A percentile compares a stretch with the other conserved stretches of the same genome.
phyloP scores from a whole-genome alignment of 352 stramenopile species.

The Globisporangium camurandrum region DNA sequence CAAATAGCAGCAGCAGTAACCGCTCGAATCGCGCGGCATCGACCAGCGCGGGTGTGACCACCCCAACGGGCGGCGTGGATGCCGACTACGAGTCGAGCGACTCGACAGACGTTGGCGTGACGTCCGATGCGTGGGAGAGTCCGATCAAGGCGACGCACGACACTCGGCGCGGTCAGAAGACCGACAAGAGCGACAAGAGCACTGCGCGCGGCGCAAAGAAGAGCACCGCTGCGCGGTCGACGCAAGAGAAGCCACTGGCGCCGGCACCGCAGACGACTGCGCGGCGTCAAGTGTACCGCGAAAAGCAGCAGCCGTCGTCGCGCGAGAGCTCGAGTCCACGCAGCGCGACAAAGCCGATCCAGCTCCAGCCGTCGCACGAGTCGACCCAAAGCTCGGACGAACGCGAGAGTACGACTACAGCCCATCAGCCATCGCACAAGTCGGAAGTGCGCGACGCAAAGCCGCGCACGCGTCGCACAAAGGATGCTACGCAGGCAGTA shows the following conservation, averaged over 20 bases:
- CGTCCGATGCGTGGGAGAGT: conserved; percentile 12
- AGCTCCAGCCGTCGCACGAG: conserved; percentile 1
- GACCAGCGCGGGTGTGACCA: not conserved
- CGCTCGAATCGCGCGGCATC: too few relatives aligned
- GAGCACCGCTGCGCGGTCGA: conserved; percentile 3
- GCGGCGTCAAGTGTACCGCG: conserved; percentile 51
- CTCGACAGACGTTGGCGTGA: conserved; percentile 4
- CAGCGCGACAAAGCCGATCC: too few relatives aligned
- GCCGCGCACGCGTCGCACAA: conserved; percentile 2
- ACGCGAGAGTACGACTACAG: not conserved
- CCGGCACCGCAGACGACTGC: conserved; percentile 1
- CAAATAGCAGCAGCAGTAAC: not conserved
- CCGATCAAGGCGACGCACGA: conserved; percentile 9
- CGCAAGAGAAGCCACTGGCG: conserved; percentile 8
- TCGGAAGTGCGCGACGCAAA: conserved; percentile 1
- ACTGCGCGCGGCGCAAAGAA: conserved; percentile 17
- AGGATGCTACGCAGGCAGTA: conserved; percentile 1
- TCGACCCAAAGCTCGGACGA: conserved; percentile 5
- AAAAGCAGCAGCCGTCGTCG: conserved; percentile 37
- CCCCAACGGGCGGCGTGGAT: not conserved
- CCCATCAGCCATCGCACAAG: not conserved
- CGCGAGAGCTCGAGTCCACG: conserved; percentile 1
- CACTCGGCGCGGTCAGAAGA: conserved; percentile 11
- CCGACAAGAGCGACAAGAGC: conserved; percentile 13
- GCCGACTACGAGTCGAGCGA: conserved; percentile 14